These are phyloP conservation scores for Asterophora lycoperdoides DNA, from an alignment of 768 basidiomycete genomes.

Conservation along the genomic window DNA sequence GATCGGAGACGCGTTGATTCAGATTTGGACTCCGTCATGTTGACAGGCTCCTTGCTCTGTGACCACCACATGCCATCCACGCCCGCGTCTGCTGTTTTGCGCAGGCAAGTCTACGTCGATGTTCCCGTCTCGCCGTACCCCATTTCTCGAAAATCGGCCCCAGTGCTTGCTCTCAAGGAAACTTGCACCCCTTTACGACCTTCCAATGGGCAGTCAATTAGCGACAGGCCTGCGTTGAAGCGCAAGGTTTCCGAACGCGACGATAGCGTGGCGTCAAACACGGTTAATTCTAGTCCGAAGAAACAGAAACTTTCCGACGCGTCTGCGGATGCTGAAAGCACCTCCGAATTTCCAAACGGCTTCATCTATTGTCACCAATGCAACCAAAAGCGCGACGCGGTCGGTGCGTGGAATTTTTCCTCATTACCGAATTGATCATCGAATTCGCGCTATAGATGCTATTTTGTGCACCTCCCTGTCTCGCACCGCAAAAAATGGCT, in stretches of 20 bases:
- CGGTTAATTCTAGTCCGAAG: slow-evolving; percentile 24
- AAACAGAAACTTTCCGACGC: slow-evolving; percentile 26
- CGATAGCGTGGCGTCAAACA: slow-evolving; percentile 13
- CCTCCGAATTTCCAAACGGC: slow-evolving; percentile 35
- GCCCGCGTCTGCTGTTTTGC: slow-evolving; percentile 18
- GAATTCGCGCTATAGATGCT: slow-evolving; percentile 7
- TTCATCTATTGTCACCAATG: slow-evolving; percentile 71
- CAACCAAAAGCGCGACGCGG: slow-evolving; percentile 51
- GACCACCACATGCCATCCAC: slow-evolving; percentile 24
- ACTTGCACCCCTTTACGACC: slow-evolving; percentile 36
- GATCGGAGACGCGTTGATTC: slow-evolving; percentile 28
- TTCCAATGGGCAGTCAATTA: slow-evolving; percentile 16
- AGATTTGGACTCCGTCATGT: not conserved
- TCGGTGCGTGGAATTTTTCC: slow-evolving; percentile 33
- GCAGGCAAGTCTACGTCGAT: slow-evolving; percentile 53
- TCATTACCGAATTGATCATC: not conserved
- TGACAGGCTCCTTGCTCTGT: not conserved
- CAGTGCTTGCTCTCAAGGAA: slow-evolving; percentile 37
- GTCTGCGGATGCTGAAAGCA: slow-evolving; percentile 12
- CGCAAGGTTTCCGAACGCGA: slow-evolving; percentile 44
- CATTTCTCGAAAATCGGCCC: slow-evolving; percentile 12
- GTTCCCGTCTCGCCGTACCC: slow-evolving; percentile 48
- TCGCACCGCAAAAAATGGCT: slow-evolving; percentile 12
- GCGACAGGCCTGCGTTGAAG: slow-evolving; percentile 33
- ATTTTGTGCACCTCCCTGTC: slow-evolving; percentile 32